A percentile compares a stretch with the other conserved stretches of the same genome.
phyloP scores from a whole-genome alignment of 192 early-diverging fungal genomes.

The Martensiomyces pterosporus region DNA sequence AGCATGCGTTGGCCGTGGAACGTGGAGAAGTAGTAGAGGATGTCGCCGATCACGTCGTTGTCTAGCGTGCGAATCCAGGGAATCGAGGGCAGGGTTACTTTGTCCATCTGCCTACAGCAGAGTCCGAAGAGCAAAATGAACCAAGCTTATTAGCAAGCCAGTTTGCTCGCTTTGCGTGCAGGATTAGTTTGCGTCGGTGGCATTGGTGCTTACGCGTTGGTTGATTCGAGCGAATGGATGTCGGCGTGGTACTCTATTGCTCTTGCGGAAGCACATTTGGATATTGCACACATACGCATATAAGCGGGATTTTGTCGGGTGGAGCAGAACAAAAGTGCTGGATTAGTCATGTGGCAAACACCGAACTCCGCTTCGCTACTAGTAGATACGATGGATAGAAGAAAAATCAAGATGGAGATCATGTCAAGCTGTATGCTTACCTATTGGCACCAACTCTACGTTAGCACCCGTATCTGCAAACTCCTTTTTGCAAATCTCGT shows the following conservation, averaged over 20 bases:
- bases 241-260: constrained; percentile 25
- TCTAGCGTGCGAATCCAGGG: constrained; percentile 50
- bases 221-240: constrained; percentile 24
- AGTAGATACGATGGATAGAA: neutral
- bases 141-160: no score
- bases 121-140: neutral
- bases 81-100: constrained; percentile 46
- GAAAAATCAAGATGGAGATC: neutral
- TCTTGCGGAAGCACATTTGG: no score
- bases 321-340: neutral
- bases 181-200: no score
- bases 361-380: no score
- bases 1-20: constrained; percentile 53
- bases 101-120: constrained; percentile 30
- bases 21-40: constrained; percentile 44
- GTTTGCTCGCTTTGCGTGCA: no score
- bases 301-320: neutral
- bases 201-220: constrained; percentile 24
- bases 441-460: constrained; percentile 39
- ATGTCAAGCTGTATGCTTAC: neutral
- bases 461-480: constrained; percentile 19
- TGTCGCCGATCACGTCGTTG: constrained; percentile 47
- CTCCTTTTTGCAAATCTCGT: constrained; percentile 16
- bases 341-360: neutral
- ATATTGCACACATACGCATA: no score